phyloP scores from a whole-genome alignment of 495 filamentous ascomycete genomes.

The Penicillium mononematosum region DNA sequence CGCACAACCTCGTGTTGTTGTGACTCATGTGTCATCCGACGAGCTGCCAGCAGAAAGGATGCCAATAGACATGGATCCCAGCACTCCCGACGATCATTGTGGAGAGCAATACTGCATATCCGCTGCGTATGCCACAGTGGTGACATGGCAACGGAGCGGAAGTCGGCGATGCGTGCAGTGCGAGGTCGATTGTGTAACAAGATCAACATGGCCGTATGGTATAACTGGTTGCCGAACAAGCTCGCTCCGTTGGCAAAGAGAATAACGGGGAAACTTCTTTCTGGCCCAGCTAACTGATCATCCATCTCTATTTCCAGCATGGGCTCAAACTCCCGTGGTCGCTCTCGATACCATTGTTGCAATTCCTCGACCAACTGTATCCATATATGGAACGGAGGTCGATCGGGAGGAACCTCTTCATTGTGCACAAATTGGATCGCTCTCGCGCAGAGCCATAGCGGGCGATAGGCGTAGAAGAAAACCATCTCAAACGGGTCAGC shows the following conservation, averaged over 20 bases:
- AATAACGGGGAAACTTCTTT: slow-evolving; percentile 36
- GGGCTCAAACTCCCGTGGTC: slow-evolving; percentile 34
- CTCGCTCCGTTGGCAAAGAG: slow-evolving; percentile 43
- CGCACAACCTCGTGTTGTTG: slow-evolving; percentile 35
- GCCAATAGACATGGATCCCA: slow-evolving; percentile 40
- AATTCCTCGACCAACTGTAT: slow-evolving; percentile 31
- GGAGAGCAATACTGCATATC: slow-evolving; percentile 39
- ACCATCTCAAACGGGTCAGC: slow-evolving; percentile 25
- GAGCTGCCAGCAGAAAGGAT: slow-evolving; percentile 36
- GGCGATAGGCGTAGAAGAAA: slow-evolving; percentile 25
- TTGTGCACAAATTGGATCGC: slow-evolving; percentile 25
- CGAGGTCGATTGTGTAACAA: slow-evolving; percentile 40
- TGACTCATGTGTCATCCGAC: slow-evolving; percentile 38
- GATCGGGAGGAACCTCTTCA: slow-evolving; percentile 20
- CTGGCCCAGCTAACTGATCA: slow-evolving; percentile 17
- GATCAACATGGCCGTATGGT: slow-evolving; percentile 44
- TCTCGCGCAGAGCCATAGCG: slow-evolving; percentile 35
- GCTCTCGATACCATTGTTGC: slow-evolving; percentile 36
- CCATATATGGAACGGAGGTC: slow-evolving; percentile 22
- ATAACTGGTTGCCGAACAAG: slow-evolving; percentile 41
- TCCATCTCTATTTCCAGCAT: slow-evolving; percentile 32
- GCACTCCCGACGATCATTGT: slow-evolving; percentile 36
- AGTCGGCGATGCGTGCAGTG: slow-evolving; percentile 23
- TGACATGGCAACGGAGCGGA: slow-evolving; percentile 25
- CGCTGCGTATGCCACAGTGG: slow-evolving; percentile 41